Conservation (phyloP, 176 grass and related monocot genomes). For the Coix lacrymajobi region DNA sequence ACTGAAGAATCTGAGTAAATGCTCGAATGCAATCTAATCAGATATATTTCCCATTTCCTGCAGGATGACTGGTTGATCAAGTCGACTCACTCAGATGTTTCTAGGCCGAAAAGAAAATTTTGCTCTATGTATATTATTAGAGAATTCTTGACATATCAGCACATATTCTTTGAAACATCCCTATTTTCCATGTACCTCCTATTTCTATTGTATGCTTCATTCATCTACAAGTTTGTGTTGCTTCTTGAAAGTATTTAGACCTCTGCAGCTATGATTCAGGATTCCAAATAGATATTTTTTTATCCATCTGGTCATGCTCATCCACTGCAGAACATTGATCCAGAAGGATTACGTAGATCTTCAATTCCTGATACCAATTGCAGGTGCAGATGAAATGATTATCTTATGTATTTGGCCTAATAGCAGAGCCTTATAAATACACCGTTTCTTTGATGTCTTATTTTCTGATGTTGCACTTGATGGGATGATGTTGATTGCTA, state of each 20-base stretch:
- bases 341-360: background rate
- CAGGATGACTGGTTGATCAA: conserved; percentile 19
- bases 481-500: background rate
- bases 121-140: conserved; percentile 20
- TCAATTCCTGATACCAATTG: background rate
- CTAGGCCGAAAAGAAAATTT: background rate
- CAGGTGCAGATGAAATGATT: background rate
- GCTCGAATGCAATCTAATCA: background rate
- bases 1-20: background rate
- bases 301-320: background rate
- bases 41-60: background rate
- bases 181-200: background rate
- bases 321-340: background rate
- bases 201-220: background rate
- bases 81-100: background rate
- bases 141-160: background rate
- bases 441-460: background rate
- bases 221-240: background rate
- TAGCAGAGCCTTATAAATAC: background rate
- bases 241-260: background rate
- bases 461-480: background rate
- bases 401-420: background rate
- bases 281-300: background rate
- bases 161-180: background rate
- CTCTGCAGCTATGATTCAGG: background rate